phyloP scores from a whole-genome alignment of 2,329 filamentous ascomycete genomes.

The Cladosporium colombiae region DNA sequence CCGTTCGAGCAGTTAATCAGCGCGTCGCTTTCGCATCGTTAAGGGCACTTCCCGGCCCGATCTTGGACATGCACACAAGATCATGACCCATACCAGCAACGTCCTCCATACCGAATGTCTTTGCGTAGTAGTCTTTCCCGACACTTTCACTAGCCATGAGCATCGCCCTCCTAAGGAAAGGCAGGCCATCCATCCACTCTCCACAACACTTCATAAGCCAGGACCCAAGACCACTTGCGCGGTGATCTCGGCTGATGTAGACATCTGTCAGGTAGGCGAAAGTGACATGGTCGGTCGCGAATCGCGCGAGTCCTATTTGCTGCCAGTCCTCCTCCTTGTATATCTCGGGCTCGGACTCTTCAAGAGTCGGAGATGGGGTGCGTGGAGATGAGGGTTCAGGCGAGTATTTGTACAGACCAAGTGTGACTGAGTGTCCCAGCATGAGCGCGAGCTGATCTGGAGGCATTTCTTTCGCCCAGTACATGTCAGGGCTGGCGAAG shows the following conservation, averaged over 20 bases:
- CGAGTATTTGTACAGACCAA: constrained; percentile 31
- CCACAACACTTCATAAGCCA: constrained; percentile 31
- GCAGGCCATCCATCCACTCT: constrained; percentile 27
- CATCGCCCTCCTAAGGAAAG: constrained; percentile 27
- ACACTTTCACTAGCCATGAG: constrained; percentile 26
- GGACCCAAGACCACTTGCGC: constrained; percentile 27
- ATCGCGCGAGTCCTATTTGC: constrained; percentile 34
- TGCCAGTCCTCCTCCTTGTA: constrained; percentile 19
- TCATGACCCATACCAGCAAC: constrained; percentile 22
- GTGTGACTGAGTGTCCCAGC: constrained; percentile 31
- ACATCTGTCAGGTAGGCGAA: constrained; percentile 34
- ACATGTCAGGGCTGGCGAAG: constrained; percentile 33
- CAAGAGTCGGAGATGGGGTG: constrained; percentile 28
- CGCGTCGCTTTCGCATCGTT: not conserved
- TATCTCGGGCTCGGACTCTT: constrained; percentile 11
- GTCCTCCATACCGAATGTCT: constrained; percentile 27
- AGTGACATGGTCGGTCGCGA: constrained; percentile 33
- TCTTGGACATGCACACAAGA: constrained; percentile 23
- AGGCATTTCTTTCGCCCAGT: constrained; percentile 33
- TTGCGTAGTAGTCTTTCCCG: constrained; percentile 28
- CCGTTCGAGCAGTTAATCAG: not conserved
- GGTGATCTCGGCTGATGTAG: constrained; percentile 26
- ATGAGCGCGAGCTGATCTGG: constrained; percentile 24
- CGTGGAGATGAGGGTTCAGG: constrained; percentile 29
- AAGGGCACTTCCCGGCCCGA: constrained; percentile 9